Base-by-base conservation (phyloP, 352 stramenopile species). In the Pythium insidiosum region DNA sequence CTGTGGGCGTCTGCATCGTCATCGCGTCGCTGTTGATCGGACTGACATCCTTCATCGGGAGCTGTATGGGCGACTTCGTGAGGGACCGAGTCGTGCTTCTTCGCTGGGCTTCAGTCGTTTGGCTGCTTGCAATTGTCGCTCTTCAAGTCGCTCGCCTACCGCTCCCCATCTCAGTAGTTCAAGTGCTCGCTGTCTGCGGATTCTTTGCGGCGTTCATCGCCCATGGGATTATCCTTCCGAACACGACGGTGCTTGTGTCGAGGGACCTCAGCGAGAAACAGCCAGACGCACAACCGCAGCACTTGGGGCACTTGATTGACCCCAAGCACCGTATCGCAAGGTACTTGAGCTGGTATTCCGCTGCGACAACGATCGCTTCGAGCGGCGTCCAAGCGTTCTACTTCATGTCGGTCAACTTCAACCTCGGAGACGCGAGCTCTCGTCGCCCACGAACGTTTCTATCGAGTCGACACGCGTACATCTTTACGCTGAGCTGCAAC, bases 1-100 rank as follows among this genome's bases (percentile, higher is more conserved):
- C 76, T 12, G 67, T 88, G 15, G 71, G 76, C 2, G 38, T 83
- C 4, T 56, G 75, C 11, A 40, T 88, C 49, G 50, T 88, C 26
- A 43, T 83, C 10, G 61, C 64, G 24, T 86, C 71, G 69, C 61
- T 59, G 18, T 53, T 83, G 38, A 39, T 81, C 16, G 73, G 69
- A 1, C 48, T 88, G 19, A 35, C 70, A 7, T 69, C 68, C 21
- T 81, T 78, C 45, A 36, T 73, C 5, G 73, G 71, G 20, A 67
- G 73, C 0, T 49, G 70, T n/a, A 26, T 84, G 9, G 70, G 76
- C 5, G 61, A 80, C 47, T 42, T 68, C 16, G 63, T 66, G n/a
- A 38, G 20, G 5, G 60, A 85, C 21, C 73, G 76, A 21, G 45
- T 85, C 13, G 22, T 41, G 22, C 29, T 88, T 5, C 38, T 88